Evolutionary conservation across 805 yeast species (phyloP).

Genomic region (Suhomyces pyralidae): DNA sequence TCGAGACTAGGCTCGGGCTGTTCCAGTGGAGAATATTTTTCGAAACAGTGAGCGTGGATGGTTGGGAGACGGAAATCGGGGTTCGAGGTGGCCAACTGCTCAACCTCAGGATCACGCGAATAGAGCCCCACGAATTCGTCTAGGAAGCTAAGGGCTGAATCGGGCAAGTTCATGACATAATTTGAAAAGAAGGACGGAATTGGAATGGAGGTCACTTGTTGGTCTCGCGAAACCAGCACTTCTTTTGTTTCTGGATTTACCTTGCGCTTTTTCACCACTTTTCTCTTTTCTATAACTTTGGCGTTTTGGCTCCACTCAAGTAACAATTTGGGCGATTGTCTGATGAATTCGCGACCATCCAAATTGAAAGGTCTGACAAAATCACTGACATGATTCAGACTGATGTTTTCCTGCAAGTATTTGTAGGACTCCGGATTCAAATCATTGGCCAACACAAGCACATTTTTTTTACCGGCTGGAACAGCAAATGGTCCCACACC

Average conservation of each 20-base stretch:
- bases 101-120: constrained; percentile 35
- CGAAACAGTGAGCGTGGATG: constrained; percentile 89
- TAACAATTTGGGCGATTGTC: constrained; percentile 52
- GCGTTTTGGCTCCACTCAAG: constrained; percentile 41
- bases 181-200: constrained; percentile 62
- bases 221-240: constrained; percentile 12
- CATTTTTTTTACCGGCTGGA: constrained; percentile 86
- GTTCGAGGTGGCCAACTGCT: constrained; percentile 27
- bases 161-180: constrained; percentile 95
- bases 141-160: constrained; percentile 79
- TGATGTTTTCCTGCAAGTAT: constrained; percentile 64
- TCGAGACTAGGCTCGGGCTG: constrained; percentile 62
- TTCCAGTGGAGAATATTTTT: constrained; percentile 75
- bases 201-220: constrained; percentile 17
- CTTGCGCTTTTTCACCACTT: constrained; percentile 36
- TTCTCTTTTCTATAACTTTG: constrained; percentile 34
- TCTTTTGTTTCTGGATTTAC: constrained; percentile 32
- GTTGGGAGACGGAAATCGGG: constrained; percentile 62
- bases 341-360: constrained; percentile 84
- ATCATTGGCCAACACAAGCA: constrained; percentile 86
- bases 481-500: constrained; percentile 98
- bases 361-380: constrained; percentile 63
- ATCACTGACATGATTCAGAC: constrained; percentile 55
- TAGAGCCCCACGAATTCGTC: constrained; percentile 77
- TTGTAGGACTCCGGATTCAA: constrained; percentile 83